These are phyloP conservation scores for Entonaema liquescens DNA, from an alignment of 495 filamentous ascomycete species.

Conservation along the genomic window DNA sequence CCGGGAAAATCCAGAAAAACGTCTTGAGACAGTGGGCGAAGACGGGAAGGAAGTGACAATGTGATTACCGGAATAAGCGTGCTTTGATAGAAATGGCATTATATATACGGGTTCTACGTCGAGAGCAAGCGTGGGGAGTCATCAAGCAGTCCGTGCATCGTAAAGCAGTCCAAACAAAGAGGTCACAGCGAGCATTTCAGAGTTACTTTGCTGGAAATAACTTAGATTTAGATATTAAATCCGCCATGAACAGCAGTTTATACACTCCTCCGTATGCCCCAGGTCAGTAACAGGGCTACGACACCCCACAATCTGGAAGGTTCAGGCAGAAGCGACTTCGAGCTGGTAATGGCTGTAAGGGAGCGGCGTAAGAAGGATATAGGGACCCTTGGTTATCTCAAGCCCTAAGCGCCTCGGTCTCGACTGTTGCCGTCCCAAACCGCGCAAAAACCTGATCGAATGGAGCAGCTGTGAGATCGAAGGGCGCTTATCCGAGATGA, in stretches of 20 bases:
- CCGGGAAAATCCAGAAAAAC: constrained; percentile 97
- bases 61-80: neutral
- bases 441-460: too few species aligned
- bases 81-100: neutral
- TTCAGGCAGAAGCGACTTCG: too few species aligned
- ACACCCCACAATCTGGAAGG: too few species aligned
- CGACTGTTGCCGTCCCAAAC: too few species aligned
- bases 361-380: too few species aligned
- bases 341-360: too few species aligned
- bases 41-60: constrained; percentile 48
- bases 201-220: neutral
- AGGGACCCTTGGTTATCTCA: too few species aligned
- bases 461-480: too few species aligned
- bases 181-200: neutral
- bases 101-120: neutral
- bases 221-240: neutral
- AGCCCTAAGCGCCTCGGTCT: too few species aligned
- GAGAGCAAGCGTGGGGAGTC: neutral
- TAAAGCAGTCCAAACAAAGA: neutral
- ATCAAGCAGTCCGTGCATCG: neutral
- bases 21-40: constrained; percentile 87
- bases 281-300: too few species aligned
- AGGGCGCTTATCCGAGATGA: too few species aligned
- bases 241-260: neutral
- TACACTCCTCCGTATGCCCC: too few species aligned